Evolutionary conservation across 2,329 filamentous ascomycete species (phyloP).

Genomic region (Diplodia scrobiculata): DNA sequence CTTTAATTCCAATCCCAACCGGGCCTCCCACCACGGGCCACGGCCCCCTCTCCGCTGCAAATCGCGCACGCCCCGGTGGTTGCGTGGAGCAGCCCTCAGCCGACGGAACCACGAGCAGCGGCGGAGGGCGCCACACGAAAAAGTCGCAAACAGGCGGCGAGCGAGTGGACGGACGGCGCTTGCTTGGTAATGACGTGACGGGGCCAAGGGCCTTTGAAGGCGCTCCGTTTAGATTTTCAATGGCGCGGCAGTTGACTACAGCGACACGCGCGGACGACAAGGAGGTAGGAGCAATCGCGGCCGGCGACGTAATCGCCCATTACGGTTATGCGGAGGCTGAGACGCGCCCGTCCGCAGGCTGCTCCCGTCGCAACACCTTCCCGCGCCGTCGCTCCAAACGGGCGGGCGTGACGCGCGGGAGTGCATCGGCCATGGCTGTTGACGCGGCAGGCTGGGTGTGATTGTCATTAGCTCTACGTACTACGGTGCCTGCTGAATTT

Average conservation of each 20-base stretch:
- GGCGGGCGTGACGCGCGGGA: conserved; percentile 4
- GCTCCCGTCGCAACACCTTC: conserved; percentile 18
- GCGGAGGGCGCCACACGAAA: not conserved
- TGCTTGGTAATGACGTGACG: conserved; percentile 8
- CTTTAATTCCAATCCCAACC: conserved; percentile 20
- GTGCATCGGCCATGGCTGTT: conserved; percentile 26
- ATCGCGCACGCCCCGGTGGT: conserved; percentile 5
- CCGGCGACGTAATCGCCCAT: not conserved
- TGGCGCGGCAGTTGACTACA: conserved; percentile 20
- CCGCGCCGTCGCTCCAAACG: conserved; percentile 8
- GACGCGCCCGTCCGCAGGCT: conserved; percentile 21
- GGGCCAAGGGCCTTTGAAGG: conserved; percentile 13
- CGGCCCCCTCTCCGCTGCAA: conserved; percentile 21
- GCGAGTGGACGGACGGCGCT: not conserved
- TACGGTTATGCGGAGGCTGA: not conserved
- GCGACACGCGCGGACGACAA: not conserved
- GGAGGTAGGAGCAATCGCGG: not conserved
- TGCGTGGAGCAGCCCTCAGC: not conserved
- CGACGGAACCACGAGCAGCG: not conserved
- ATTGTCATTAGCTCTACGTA: conserved; percentile 30
- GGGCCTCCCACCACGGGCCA: conserved; percentile 11
- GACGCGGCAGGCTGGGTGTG: conserved; percentile 22
- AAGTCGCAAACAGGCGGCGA: not conserved
- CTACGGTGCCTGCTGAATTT: conserved; percentile 20
- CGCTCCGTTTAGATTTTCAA: not conserved